Conservation (phyloP, 305 asterid species). For the Plantago rigida region DNA sequence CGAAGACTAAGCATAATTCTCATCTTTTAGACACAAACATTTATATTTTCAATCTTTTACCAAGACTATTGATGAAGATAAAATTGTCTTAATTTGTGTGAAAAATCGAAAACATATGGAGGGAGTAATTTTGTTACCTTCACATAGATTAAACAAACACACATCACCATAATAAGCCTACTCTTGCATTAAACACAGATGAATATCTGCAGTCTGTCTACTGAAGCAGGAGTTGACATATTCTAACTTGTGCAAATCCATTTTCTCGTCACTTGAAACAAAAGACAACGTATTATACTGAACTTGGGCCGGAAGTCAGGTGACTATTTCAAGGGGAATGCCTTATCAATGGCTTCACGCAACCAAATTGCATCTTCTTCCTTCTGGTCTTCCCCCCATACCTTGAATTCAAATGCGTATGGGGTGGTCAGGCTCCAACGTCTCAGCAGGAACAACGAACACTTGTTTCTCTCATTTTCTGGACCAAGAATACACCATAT, state of each 20-base stretch:
- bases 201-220: not conserved
- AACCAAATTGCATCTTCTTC: constrained; percentile 30
- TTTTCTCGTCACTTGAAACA: not conserved
- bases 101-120: too few species aligned
- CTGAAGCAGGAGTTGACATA: not conserved
- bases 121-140: too few species aligned
- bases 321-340: not conserved
- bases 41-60: too few species aligned
- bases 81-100: too few species aligned
- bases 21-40: too few species aligned
- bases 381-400: constrained; percentile 29
- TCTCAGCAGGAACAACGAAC: constrained; percentile 23
- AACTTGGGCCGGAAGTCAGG: not conserved
- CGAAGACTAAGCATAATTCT: too few species aligned
- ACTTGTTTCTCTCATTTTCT: constrained; percentile 22
- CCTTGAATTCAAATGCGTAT: constrained; percentile 28
- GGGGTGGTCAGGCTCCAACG: constrained; percentile 10
- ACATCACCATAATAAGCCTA: not conserved
- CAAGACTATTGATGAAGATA: too few species aligned
- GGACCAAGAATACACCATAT: constrained; percentile 28
- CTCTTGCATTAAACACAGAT: not conserved
- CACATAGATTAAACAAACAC: not conserved
- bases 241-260: not conserved
- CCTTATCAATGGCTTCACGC: constrained; percentile 22
- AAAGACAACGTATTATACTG: not conserved